Conservation (phyloP, 192 early-diverging fungal genomes). For the Chytriomyces sp. region DNA sequence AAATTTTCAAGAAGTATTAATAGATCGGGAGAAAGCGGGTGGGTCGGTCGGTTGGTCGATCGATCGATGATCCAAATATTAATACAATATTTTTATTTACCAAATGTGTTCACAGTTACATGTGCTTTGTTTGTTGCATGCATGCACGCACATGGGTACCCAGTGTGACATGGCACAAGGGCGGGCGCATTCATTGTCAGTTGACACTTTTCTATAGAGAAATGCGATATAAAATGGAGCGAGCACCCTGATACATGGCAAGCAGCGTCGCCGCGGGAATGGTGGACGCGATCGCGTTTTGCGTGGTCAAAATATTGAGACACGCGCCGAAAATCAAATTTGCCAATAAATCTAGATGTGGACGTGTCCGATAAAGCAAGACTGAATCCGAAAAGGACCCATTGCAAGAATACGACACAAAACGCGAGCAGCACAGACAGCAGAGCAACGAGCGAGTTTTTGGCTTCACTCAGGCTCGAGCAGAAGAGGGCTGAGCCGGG, state of each 20-base stretch:
- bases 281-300: constrained; percentile 61
- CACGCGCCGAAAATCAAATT: constrained; percentile 33
- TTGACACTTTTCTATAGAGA: too few species aligned
- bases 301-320: constrained; percentile 18
- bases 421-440: constrained; percentile 78
- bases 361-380: constrained; percentile 76
- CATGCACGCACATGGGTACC: too few species aligned
- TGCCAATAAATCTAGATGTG: constrained; percentile 25
- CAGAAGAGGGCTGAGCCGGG: constrained; percentile 87
- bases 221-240: background rate
- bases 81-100: too few species aligned
- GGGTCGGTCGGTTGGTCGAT: too few species aligned
- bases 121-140: too few species aligned
- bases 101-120: too few species aligned
- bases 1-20: too few species aligned
- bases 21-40: too few species aligned
- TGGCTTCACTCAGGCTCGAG: too few species aligned
- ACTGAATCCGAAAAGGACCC: constrained; percentile 84
- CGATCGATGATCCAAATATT: too few species aligned
- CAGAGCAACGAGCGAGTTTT: constrained; percentile 84
- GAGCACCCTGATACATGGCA: constrained; percentile 80
- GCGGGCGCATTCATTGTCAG: too few species aligned
- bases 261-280: constrained; percentile 71
- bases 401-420: constrained; percentile 76
- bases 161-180: too few species aligned